These are phyloP conservation scores for Linnemannia zychae DNA, from an alignment of 192 early-diverging fungal species.

Conservation along the genomic window DNA sequence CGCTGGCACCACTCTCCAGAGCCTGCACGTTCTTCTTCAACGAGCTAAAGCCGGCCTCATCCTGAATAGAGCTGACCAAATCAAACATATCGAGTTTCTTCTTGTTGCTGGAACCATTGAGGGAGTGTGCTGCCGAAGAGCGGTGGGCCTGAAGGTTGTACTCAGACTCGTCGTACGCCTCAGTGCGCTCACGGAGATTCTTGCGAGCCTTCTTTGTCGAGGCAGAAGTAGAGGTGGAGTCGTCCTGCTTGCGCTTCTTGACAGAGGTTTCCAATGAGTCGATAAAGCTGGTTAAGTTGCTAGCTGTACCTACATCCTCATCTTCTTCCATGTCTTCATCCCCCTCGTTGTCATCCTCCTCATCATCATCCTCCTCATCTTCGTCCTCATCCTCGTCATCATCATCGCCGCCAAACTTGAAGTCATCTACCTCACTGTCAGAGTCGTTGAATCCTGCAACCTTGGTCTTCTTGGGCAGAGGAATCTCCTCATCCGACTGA, in stretches of 20 bases:
- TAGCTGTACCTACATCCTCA: conserved; percentile 63
- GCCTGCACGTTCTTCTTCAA: conserved; percentile 74
- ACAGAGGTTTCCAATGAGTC: conserved; percentile 73
- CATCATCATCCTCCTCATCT: conserved; percentile 52
- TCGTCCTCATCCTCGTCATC: conserved; percentile 36
- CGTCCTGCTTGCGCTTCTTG: conserved; percentile 54
- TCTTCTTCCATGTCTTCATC: conserved; percentile 58
- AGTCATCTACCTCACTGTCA: conserved; percentile 52
- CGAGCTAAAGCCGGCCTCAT: conserved; percentile 72
- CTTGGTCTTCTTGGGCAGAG: conserved; percentile 56
- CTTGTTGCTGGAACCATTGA: conserved; percentile 58
- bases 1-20: conserved; percentile 60
- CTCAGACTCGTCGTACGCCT: conserved; percentile 81
- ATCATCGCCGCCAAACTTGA: conserved; percentile 35
- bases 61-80: conserved; percentile 77
- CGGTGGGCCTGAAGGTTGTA: conserved; percentile 70
- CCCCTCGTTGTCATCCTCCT: conserved; percentile 55
- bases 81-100: conserved; percentile 83
- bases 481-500: conserved; percentile 36
- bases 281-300: conserved; percentile 75
- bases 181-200: conserved; percentile 69
- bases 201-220: conserved; percentile 64
- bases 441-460: conserved; percentile 55
- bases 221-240: conserved; percentile 29
- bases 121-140: conserved; percentile 51